Base-by-base conservation (phyloP, 202 grass and related monocot genomes). In the Setaria viridis region DNA sequence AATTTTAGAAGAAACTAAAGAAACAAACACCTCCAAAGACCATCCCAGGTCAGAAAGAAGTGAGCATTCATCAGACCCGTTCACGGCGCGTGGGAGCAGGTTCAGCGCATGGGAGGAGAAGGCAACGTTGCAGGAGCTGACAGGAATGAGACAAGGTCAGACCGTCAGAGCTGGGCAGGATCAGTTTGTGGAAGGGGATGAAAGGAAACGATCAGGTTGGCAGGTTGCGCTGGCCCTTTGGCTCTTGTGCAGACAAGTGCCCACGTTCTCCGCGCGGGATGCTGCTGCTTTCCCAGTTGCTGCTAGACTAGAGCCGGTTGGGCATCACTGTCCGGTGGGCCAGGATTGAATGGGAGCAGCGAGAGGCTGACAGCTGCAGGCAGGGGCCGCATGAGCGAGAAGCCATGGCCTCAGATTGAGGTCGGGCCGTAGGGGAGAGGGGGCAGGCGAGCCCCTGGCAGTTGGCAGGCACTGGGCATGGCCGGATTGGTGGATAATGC, bases 181-280 rank as follows among this genome's bases (percentile, higher is more conserved):
- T 83, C 53, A 43, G 74, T 80, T 46, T 39, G 88, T 79, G 84
- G 74, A 60, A 60, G 4, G 57, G 62, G 62, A 59, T 78, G 80
- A 74, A 9, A 41, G 29, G 39, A 5, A 77, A 83, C 2, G 54
- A 42, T 68, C 39, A 34, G 75, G 70, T 76, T 84, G 71, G 11
- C 39, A 34, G 68, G 70, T 76, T 84, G 71, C 19, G 47, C 71
- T 53, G 67, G 62, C 57, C 48, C 54, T 83, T 79, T 76, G 80
- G 76, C 76, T 85, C 63, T 85, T 77, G 56, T 72, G 76, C 65
- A 67, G 85, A 91, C 81, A 91, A 70, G 49, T 59, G 82, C 76
- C 77, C 76, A 66, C 77, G 76, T 85, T 77, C 47, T 74, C 62
- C 14, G 72, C 46, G 32, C 3, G 48, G 53, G 46, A 7, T 50